Evolutionary conservation across 345 rosid genomes (phyloP).

Genomic region (Conringia planisiliqua): DNA sequence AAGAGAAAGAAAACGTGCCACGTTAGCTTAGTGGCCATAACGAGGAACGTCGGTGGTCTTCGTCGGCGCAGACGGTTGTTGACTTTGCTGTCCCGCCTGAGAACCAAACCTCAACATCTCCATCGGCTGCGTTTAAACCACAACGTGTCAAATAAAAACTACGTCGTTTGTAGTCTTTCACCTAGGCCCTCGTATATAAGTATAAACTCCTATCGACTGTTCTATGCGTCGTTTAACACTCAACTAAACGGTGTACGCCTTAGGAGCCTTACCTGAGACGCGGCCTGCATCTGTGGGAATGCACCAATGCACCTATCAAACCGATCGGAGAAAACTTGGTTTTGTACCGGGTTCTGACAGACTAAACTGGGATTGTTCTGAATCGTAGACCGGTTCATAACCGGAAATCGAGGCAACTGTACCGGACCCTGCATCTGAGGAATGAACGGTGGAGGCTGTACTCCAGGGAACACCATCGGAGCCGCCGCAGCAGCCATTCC

Average conservation of each 20-base stretch:
- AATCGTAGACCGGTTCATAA: conserved; percentile 34
- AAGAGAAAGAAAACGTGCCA: neutral
- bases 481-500: conserved; percentile 59
- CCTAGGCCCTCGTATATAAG: neutral
- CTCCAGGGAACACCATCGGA: conserved; percentile 81
- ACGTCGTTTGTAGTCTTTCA: neutral
- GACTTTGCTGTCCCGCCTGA: conserved; percentile 38
- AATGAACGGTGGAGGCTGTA: conserved; percentile 48
- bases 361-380: conserved; percentile 44
- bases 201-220: neutral
- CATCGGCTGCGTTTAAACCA: conserved; percentile 41
- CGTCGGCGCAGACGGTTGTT: conserved; percentile 33
- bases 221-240: neutral
- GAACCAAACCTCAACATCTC: conserved; percentile 47
- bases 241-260: neutral
- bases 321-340: conserved; percentile 41
- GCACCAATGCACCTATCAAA: conserved; percentile 44
- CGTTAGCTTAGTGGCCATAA: conserved; percentile 33
- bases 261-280: conserved; percentile 46
- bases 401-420: conserved; percentile 44
- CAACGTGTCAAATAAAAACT: neutral
- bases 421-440: conserved; percentile 45
- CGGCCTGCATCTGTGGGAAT: conserved; percentile 46
- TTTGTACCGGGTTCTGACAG: conserved; percentile 37
- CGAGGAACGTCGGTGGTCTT: conserved; percentile 35